phyloP scores from a whole-genome alignment of 164 flowering plant genomes.

The Cinnamomum micranthum region DNA sequence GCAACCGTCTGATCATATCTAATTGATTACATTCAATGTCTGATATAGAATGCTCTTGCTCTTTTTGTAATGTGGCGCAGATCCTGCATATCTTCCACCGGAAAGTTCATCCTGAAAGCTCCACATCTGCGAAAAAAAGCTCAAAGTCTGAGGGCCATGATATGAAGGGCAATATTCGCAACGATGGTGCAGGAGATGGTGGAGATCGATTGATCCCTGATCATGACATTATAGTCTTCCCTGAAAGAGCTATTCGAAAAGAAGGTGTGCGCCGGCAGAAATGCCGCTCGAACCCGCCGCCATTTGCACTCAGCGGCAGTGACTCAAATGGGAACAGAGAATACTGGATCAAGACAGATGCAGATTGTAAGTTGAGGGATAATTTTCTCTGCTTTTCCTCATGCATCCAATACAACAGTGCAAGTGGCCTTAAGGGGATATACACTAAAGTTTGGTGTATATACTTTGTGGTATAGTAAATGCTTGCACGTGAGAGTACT shows the following conservation, averaged over 20 bases:
- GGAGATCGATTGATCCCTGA: constrained; percentile 29
- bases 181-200: constrained; percentile 20
- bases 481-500: not conserved
- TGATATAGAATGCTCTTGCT: not conserved
- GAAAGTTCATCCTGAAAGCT: constrained; percentile 83
- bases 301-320: constrained; percentile 24
- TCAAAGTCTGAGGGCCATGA: constrained; percentile 29
- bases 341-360: constrained; percentile 88
- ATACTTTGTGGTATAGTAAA: not conserved
- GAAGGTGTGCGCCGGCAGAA: constrained; percentile 32
- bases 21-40: no score
- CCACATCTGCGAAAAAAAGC: constrained; percentile 25
- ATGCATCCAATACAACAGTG: not conserved
- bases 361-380: constrained; percentile 70
- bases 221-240: constrained; percentile 35
- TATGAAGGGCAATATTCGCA: constrained; percentile 25
- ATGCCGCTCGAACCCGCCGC: constrained; percentile 35
- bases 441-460: not conserved
- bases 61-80: constrained; percentile 33
- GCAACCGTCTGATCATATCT: no score
- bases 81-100: constrained; percentile 74
- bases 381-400: not conserved
- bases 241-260: constrained; percentile 30
- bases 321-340: constrained; percentile 63
- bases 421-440: not conserved